Evolutionary conservation across 2,329 filamentous ascomycete genomes (phyloP).

Genomic region (Ramichloridium luteum): DNA sequence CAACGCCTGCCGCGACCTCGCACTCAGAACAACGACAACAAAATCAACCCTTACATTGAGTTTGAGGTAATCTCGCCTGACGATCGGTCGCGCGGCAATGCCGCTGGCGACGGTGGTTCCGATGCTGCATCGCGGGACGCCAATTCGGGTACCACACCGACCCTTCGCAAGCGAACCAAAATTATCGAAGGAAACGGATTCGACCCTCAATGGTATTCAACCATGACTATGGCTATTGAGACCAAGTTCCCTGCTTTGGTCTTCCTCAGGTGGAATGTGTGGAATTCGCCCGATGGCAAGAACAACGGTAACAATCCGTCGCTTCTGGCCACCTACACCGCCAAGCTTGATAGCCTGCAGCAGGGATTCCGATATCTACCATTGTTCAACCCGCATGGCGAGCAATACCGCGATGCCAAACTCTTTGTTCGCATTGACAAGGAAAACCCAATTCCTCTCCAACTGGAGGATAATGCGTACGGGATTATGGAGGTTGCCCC

Average conservation of each 20-base stretch:
- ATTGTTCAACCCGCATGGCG: conserved; percentile 74
- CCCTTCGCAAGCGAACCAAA: conserved; percentile 65
- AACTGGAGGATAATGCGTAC: conserved; percentile 18
- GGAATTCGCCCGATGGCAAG: conserved; percentile 68
- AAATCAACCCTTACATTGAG: conserved; percentile 85
- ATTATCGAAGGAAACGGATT: conserved; percentile 83
- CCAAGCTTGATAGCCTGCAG: conserved; percentile 78
- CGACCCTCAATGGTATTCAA: conserved; percentile 75
- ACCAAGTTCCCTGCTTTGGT: conserved; percentile 93
- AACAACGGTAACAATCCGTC: conserved; percentile 47
- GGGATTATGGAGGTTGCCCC: conserved; percentile 14
- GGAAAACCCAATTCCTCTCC: conserved; percentile 26
- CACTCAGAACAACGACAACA: conserved; percentile 54
- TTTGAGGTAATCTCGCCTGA: conserved; percentile 91
- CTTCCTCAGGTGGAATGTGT: conserved; percentile 86
- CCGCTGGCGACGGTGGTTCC: conserved; percentile 52
- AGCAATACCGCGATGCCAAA: conserved; percentile 89
- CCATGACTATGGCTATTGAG: conserved; percentile 67
- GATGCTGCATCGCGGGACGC: conserved; percentile 53
- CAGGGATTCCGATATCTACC: conserved; percentile 89
- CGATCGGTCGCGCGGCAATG: conserved; percentile 68
- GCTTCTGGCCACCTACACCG: conserved; percentile 77
- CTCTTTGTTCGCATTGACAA: conserved; percentile 81
- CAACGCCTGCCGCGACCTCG: conserved; percentile 83
- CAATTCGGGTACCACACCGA: conserved; percentile 55